A percentile compares a stretch with the other conserved stretches of the same genome.
These are phyloP conservation scores for Cercospora sp. DNA, from an alignment of 2,329 filamentous ascomycete genomes.

Conservation along the genomic window DNA sequence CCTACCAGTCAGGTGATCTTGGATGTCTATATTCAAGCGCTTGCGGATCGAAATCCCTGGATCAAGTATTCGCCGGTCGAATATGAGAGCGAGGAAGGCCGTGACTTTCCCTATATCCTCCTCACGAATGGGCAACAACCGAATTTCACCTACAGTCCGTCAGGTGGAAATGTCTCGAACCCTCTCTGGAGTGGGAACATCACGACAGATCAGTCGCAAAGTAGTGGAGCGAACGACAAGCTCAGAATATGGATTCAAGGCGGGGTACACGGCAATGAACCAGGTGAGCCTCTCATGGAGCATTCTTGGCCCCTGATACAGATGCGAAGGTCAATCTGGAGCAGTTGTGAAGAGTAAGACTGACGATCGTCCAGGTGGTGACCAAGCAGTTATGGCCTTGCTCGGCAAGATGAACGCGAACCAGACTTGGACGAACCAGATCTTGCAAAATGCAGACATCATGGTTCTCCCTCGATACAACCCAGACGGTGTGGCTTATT, in stretches of 20 bases:
- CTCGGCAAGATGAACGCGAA: constrained; percentile 41
- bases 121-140: constrained; percentile 22
- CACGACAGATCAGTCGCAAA: background rate
- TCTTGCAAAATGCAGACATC: constrained; percentile 41
- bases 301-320: background rate
- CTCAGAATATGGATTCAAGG: constrained; percentile 43
- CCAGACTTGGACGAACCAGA: constrained; percentile 36
- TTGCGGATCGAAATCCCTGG: constrained; percentile 41
- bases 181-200: background rate
- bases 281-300: constrained; percentile 21
- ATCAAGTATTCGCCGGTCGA: constrained; percentile 34
- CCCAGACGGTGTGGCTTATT: constrained; percentile 42
- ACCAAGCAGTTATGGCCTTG: constrained; percentile 41
- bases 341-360: background rate
- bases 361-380: constrained; percentile 29
- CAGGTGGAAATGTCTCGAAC: constrained; percentile 15
- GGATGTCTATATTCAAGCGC: constrained; percentile 33
- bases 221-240: constrained; percentile 30
- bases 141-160: constrained; percentile 5
- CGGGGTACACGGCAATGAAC: constrained; percentile 43
- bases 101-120: constrained; percentile 38
- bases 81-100: constrained; percentile 40
- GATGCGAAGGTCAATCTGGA: background rate
- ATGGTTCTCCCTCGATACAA: constrained; percentile 42
- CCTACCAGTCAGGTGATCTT: constrained; percentile 37